phyloP scores from a whole-genome alignment of 768 basidiomycete species.

The Naganishia vishniacii region DNA sequence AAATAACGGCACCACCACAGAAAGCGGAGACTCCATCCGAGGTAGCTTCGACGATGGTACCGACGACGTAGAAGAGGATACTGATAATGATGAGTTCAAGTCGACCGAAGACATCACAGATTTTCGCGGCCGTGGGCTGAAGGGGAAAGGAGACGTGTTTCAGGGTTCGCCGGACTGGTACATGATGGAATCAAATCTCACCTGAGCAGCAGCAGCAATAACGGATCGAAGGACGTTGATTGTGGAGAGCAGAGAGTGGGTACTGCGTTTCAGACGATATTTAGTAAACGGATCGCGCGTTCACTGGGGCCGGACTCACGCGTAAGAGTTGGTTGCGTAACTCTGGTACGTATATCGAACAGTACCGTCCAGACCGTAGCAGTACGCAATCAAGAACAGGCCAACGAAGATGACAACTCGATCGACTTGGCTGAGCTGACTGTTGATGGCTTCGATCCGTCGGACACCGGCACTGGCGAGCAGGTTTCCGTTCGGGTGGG shows the following conservation, averaged over 20 bases:
- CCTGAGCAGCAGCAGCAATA: conserved; percentile 38
- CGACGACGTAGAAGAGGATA: conserved; percentile 41
- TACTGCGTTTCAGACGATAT: neutral
- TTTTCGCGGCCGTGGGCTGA: conserved; percentile 34
- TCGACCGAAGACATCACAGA: conserved; percentile 46
- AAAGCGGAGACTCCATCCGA: conserved; percentile 34
- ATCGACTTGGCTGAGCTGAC: conserved; percentile 33
- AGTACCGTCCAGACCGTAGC: conserved; percentile 29
- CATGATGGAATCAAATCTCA: neutral
- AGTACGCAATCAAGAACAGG: conserved; percentile 43
- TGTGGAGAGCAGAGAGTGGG: conserved; percentile 38
- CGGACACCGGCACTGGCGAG: conserved; percentile 38
- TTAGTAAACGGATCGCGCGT: too few species aligned
- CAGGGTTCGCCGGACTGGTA: conserved; percentile 5
- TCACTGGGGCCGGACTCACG: neutral
- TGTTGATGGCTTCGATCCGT: conserved; percentile 41
- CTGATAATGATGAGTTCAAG: conserved; percentile 37
- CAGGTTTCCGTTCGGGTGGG: conserved; percentile 13
- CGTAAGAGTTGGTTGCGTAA: conserved; percentile 7
- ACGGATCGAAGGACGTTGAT: conserved; percentile 43
- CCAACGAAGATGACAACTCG: conserved; percentile 37
- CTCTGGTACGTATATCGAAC: conserved; percentile 35
- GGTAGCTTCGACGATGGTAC: conserved; percentile 44
- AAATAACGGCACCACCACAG: conserved; percentile 43
- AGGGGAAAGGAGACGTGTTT: conserved; percentile 16